These are phyloP conservation scores for Apiotrichum siamense DNA, from an alignment of 1,284 basidiomycete genomes.

Conservation along the genomic window DNA sequence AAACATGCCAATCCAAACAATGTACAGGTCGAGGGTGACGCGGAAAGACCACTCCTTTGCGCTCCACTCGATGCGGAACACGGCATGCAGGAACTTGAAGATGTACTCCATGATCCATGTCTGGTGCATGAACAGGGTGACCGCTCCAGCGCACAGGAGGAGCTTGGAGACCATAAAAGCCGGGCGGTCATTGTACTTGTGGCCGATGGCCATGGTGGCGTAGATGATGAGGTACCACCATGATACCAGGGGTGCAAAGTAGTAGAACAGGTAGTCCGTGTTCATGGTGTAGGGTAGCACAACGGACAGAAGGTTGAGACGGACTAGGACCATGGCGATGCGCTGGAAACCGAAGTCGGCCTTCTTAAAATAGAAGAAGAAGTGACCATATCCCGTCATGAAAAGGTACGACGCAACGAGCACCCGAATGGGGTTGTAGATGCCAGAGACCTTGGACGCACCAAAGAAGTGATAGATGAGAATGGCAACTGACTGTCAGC, in stretches of 20 bases:
- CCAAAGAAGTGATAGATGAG: constrained; percentile 83
- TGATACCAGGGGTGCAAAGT: constrained; percentile 72
- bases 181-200: constrained; percentile 65
- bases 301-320: constrained; percentile 75
- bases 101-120: constrained; percentile 58
- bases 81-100: constrained; percentile 59
- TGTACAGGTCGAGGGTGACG: constrained; percentile 76
- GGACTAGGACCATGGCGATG: constrained; percentile 67
- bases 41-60: constrained; percentile 80
- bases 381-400: constrained; percentile 52
- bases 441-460: constrained; percentile 77
- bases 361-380: constrained; percentile 63
- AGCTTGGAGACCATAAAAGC: constrained; percentile 67
- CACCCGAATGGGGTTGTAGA: constrained; percentile 82
- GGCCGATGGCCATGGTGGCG: constrained; percentile 64
- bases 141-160: constrained; percentile 55
- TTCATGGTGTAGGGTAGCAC: constrained; percentile 80
- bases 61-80: constrained; percentile 74
- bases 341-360: constrained; percentile 74
- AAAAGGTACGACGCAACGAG: constrained; percentile 81
- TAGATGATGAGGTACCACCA: constrained; percentile 71
- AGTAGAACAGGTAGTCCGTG: constrained; percentile 81
- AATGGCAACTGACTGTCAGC: constrained; percentile 57
- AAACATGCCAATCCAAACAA: constrained; percentile 80
- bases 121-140: constrained; percentile 63